phyloP scores from a whole-genome alignment of 2,329 filamentous ascomycete genomes.

The Mycosphaerella arachidis region DNA sequence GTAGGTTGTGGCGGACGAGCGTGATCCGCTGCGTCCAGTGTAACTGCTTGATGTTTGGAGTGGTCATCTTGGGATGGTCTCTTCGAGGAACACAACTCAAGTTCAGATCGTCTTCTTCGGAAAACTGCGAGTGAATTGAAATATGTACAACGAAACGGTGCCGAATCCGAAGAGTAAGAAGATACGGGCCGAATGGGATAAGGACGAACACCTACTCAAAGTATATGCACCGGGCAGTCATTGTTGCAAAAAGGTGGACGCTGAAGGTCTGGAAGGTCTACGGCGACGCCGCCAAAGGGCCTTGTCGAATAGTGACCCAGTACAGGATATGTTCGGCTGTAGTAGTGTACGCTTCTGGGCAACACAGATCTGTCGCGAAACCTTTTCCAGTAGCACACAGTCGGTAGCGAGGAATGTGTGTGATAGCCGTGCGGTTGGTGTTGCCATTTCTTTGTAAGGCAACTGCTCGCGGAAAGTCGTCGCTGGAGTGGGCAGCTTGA shows the following conservation, averaged over 20 bases:
- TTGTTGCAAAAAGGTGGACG: slow-evolving; percentile 14
- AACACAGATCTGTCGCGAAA: slow-evolving; percentile 6
- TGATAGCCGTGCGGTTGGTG: slow-evolving; percentile 15
- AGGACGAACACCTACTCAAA: slow-evolving; percentile 2
- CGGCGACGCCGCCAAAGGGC: slow-evolving; percentile 20
- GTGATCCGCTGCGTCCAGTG: slow-evolving; percentile 46
- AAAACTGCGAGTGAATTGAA: background rate
- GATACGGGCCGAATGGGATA: slow-evolving; percentile 4
- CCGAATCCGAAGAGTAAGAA: background rate
- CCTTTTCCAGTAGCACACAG: slow-evolving; percentile 15
- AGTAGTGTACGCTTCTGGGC: slow-evolving; percentile 10
- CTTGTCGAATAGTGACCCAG: slow-evolving; percentile 10
- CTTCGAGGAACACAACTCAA: background rate
- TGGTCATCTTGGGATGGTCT: slow-evolving; percentile 17
- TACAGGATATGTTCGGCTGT: slow-evolving; percentile 4
- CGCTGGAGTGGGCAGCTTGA: slow-evolving; percentile 2
- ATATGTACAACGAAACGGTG: slow-evolving; percentile 9
- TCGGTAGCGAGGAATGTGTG: slow-evolving; percentile 26
- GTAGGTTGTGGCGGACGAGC: slow-evolving; percentile 43
- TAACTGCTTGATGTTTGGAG: slow-evolving; percentile 32
- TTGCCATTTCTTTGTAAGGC: slow-evolving; percentile 15
- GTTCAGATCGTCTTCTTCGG: slow-evolving; percentile 1
- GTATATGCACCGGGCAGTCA: slow-evolving; percentile 17
- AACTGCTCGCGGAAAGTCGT: slow-evolving; percentile 20
- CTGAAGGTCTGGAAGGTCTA: slow-evolving; percentile 8